phyloP scores from a whole-genome alignment of 495 filamentous ascomycete species.

The Chaetomidium leptoderma region DNA sequence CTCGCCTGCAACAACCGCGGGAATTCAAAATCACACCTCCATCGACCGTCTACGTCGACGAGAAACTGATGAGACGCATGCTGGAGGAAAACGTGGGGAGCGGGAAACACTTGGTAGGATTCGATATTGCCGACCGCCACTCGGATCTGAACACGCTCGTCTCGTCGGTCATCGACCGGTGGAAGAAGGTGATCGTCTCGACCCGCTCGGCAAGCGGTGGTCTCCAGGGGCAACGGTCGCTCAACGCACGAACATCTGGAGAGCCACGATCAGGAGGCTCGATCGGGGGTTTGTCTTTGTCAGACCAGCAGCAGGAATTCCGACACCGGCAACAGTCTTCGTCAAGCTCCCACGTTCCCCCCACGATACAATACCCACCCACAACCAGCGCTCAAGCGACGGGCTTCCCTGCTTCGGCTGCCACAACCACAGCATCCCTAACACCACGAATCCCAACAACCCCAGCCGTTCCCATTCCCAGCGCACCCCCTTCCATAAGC shows the following conservation, averaged over 20 bases:
- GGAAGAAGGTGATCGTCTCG: slow-evolving; percentile 49
- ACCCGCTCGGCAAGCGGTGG: slow-evolving; percentile 30
- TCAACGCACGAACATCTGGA: slow-evolving; percentile 24
- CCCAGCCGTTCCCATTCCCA: slow-evolving; percentile 1
- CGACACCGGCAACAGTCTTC: slow-evolving; percentile 7
- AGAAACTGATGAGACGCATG: slow-evolving; percentile 37
- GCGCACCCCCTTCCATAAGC: slow-evolving; percentile 16
- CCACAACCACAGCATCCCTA: slow-evolving; percentile 6
- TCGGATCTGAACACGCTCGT: slow-evolving; percentile 45
- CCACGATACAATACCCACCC: not conserved
- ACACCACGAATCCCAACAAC: slow-evolving; percentile 1
- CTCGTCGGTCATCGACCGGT: slow-evolving; percentile 46
- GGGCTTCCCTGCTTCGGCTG: slow-evolving; percentile 14
- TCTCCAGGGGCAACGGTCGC: slow-evolving; percentile 35
- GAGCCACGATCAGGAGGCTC: not conserved
- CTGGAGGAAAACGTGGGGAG: slow-evolving; percentile 29
- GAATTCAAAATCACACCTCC: slow-evolving; percentile 67
- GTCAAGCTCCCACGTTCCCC: slow-evolving; percentile 8
- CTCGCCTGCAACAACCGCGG: slow-evolving; percentile 62
- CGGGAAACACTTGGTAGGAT: slow-evolving; percentile 31
- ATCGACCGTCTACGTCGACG: slow-evolving; percentile 54
- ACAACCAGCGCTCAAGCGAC: not conserved
- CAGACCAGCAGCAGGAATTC: not conserved
- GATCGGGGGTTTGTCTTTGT: not conserved
- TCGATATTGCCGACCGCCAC: slow-evolving; percentile 41